These are phyloP conservation scores for Kregervanrija delftensis DNA, from an alignment of 805 yeast species.

Conservation along the genomic window DNA sequence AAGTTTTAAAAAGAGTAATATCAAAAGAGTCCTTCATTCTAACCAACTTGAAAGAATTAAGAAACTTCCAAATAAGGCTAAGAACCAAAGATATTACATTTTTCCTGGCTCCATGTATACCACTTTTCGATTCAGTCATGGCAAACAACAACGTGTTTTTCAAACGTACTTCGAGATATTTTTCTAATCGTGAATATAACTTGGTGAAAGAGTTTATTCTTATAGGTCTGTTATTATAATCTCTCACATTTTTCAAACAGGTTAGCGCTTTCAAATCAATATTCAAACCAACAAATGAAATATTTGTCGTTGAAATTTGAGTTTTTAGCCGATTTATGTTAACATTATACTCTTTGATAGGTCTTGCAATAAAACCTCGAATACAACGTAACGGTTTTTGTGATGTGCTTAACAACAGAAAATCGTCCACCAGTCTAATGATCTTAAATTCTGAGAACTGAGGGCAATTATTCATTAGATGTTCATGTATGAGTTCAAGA, in stretches of 20 bases:
- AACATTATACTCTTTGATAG: conserved; percentile 38
- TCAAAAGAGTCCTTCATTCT: conserved; percentile 7
- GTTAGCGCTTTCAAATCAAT: conserved; percentile 29
- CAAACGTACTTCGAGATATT: conserved; percentile 5
- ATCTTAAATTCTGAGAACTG: conserved; percentile 27
- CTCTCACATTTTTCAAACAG: conserved; percentile 26
- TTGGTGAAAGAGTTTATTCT: conserved; percentile 8
- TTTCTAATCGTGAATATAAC: conserved; percentile 14
- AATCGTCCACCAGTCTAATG: conserved; percentile 78
- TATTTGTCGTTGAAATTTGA: conserved; percentile 10
- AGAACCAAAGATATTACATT: conserved; percentile 13
- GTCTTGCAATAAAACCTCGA: conserved; percentile 24
- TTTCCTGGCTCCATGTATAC: conserved; percentile 9
- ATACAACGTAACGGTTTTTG: conserved; percentile 25
- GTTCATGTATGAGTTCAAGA: conserved; percentile 29
- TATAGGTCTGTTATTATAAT: conserved; percentile 11
- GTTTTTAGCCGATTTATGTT: conserved; percentile 35
- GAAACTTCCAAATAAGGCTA: conserved; percentile 14
- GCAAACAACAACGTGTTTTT: conserved; percentile 4
- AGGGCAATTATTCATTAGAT: conserved; percentile 7
- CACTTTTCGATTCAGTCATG: conserved; percentile 15
- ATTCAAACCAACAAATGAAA: conserved; percentile 38
- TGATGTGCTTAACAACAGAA: conserved; percentile 56
- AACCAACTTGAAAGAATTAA: conserved; percentile 13
- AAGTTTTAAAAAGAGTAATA: neutral